phyloP scores from a whole-genome alignment of 805 yeast genomes.

The Schwanniomyces sp. region DNA sequence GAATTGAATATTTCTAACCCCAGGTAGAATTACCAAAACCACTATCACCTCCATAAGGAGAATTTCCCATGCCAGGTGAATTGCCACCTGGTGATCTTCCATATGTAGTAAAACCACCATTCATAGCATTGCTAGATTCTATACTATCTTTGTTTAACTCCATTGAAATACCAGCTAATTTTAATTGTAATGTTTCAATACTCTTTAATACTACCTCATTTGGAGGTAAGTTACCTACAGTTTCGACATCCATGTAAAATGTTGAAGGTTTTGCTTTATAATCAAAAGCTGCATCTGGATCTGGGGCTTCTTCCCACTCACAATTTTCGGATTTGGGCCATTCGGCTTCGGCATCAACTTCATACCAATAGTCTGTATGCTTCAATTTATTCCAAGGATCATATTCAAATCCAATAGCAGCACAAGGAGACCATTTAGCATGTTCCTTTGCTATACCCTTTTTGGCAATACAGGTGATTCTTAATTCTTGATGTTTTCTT shows the following conservation, averaged over 20 bases:
- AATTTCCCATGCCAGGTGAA: conserved; percentile 22
- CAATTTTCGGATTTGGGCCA: conserved; percentile 92
- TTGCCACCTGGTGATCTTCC: conserved; percentile 42
- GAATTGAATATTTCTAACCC: conserved; percentile 15
- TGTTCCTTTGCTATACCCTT: conserved; percentile 98
- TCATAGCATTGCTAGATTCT: conserved; percentile 35
- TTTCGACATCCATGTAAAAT: conserved; percentile 87
- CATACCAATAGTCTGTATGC: conserved; percentile 97
- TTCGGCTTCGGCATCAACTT: conserved; percentile 80
- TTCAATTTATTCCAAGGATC: conserved; percentile 98
- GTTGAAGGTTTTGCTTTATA: conserved; percentile 77
- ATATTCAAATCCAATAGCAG: conserved; percentile 94
- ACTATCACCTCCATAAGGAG: conserved; percentile 31
- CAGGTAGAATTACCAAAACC: conserved; percentile 38
- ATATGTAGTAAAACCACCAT: conserved; percentile 50
- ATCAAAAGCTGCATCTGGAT: conserved; percentile 83
- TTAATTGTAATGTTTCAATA: conserved; percentile 80
- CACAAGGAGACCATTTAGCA: conserved; percentile 97
- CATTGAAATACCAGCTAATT: conserved; percentile 82
- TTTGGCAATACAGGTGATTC: conserved; percentile 90
- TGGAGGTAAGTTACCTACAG: conserved; percentile 86
- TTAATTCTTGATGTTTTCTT: conserved; percentile 88
- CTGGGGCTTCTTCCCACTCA: conserved; percentile 95
- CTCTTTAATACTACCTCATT: conserved; percentile 87
- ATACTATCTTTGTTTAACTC: conserved; percentile 54